phyloP scores from a whole-genome alignment of 768 basidiomycete species.

The Tulasnella sp. region DNA sequence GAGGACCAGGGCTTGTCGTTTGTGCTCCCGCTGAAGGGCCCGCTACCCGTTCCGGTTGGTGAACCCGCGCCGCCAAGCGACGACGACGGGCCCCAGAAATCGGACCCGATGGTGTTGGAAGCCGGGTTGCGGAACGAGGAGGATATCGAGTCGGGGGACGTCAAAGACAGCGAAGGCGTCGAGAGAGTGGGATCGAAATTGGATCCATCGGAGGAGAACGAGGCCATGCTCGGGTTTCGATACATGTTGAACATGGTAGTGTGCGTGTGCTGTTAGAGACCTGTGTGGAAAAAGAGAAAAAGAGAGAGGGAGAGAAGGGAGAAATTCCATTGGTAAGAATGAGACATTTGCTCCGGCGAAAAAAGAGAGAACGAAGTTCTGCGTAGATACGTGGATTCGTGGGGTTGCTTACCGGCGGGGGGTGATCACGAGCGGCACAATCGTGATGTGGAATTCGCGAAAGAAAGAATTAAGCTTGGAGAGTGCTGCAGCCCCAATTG shows the following conservation, averaged over 20 bases:
- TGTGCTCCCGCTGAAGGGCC: conserved; percentile 14
- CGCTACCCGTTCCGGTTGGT: neutral
- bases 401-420: conserved; percentile 11
- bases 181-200: conserved; percentile 33
- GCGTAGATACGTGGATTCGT: neutral
- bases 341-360: neutral
- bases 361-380: neutral
- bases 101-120: conserved; percentile 9
- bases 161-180: conserved; percentile 30
- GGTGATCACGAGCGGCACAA: neutral
- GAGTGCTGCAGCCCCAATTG: neutral
- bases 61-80: neutral
- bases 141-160: conserved; percentile 33
- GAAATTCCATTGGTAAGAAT: neutral
- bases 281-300: too few species aligned
- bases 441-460: too few species aligned
- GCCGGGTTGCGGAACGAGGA: conserved; percentile 17
- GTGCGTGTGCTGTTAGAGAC: too few species aligned
- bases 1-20: neutral
- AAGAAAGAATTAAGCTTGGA: neutral
- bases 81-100: conserved; percentile 25
- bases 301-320: neutral
- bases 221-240: conserved; percentile 30
- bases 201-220: conserved; percentile 31
- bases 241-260: conserved; percentile 29